Evolutionary conservation across 306 rosid genomes (phyloP).

Genomic region (Trifolium repens): DNA sequence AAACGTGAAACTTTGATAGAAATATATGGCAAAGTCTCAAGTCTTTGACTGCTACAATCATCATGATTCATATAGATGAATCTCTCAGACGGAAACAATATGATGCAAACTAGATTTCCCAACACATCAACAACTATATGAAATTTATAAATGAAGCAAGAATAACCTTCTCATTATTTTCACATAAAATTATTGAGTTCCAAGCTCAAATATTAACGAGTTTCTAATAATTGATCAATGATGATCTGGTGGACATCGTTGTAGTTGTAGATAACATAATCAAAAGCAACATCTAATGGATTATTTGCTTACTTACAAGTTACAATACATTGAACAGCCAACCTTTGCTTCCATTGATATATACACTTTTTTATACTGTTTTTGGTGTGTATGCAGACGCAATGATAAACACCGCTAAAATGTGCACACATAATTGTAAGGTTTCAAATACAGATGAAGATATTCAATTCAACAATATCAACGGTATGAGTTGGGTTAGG

Average conservation of each 20-base stretch:
- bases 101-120: not conserved
- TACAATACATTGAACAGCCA: not conserved
- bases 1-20: too few relatives aligned
- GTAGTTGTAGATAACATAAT: conserved; percentile 16
- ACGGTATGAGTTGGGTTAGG: too few relatives aligned
- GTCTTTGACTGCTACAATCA: too few relatives aligned
- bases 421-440: too few relatives aligned
- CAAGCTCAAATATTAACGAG: not conserved
- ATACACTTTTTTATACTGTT: too few relatives aligned
- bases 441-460: too few relatives aligned
- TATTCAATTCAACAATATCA: too few relatives aligned
- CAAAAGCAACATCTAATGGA: not conserved
- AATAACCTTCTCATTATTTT: not conserved
- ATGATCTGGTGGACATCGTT: not conserved
- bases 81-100: not conserved
- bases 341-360: too few relatives aligned
- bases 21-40: too few relatives aligned
- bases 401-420: too few relatives aligned
- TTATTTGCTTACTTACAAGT: not conserved
- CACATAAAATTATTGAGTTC: not conserved
- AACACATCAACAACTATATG: not conserved
- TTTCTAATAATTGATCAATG: not conserved
- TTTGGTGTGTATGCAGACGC: too few relatives aligned
- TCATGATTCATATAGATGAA: not conserved
- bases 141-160: not conserved